Percentiles rank a stretch among this genome's conserved stretches.
Evolutionary conservation across 805 yeast species (phyloP).

Genomic region (Clavispora vitiphila): DNA sequence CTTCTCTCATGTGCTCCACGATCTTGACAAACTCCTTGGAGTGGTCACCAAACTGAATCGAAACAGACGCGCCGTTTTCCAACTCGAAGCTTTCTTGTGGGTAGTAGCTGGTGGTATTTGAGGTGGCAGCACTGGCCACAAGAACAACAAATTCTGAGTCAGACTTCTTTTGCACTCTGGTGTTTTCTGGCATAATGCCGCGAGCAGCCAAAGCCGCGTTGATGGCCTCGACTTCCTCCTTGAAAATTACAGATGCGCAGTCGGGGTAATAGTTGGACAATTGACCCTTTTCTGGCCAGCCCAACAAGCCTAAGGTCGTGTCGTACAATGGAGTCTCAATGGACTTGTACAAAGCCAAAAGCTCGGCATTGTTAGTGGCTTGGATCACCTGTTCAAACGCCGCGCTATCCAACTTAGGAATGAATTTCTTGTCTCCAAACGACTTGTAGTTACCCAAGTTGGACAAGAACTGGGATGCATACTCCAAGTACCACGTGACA

Average conservation of each 20-base stretch:
- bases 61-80: conserved; percentile 38
- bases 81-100: conserved; percentile 38
- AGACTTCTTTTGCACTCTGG: conserved; percentile 59
- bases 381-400: conserved; percentile 47
- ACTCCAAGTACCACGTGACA: conserved; percentile 54
- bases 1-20: conserved; percentile 50
- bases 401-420: conserved; percentile 53
- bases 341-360: conserved; percentile 33
- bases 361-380: conserved; percentile 32
- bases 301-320: conserved; percentile 50
- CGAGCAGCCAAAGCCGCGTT: conserved; percentile 59
- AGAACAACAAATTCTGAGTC: conserved; percentile 49
- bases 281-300: conserved; percentile 76
- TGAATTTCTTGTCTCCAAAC: conserved; percentile 83
- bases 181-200: conserved; percentile 73
- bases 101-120: conserved; percentile 46
- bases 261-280: conserved; percentile 68
- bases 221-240: conserved; percentile 60
- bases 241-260: conserved; percentile 34
- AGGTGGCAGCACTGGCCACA: conserved; percentile 61
- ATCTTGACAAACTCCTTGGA: conserved; percentile 57
- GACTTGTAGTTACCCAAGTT: conserved; percentile 80
- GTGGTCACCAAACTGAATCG: conserved; percentile 76
- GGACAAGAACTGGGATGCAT: conserved; percentile 67
- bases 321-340: conserved; percentile 49